A percentile compares a stretch with the other conserved stretches of the same genome.
phyloP scores from a whole-genome alignment of 2,329 filamentous ascomycete species.

The Allantophomopsis cytisporea region DNA sequence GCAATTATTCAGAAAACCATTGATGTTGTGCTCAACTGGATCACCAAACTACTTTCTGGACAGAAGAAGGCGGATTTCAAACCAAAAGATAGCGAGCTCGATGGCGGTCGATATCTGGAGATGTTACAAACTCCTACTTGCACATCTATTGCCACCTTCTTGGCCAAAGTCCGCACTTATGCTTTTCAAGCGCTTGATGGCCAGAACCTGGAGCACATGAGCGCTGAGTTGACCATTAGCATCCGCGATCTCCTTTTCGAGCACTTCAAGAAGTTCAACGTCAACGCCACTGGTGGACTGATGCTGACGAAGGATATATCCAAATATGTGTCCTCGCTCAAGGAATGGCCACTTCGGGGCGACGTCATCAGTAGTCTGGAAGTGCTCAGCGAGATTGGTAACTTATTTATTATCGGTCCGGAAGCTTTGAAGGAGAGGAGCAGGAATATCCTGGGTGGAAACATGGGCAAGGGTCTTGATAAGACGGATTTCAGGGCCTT shows the following conservation, averaged over 20 bases:
- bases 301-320: slow-evolving; percentile 96
- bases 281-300: slow-evolving; percentile 84
- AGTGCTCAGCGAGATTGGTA: slow-evolving; percentile 83
- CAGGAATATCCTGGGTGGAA: slow-evolving; percentile 35
- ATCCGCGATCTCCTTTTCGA: slow-evolving; percentile 71
- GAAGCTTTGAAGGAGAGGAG: slow-evolving; percentile 63
- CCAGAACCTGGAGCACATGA: slow-evolving; percentile 70
- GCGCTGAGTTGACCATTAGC: slow-evolving; percentile 70
- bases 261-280: slow-evolving; percentile 87
- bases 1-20: slow-evolving; percentile 55
- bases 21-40: slow-evolving; percentile 50
- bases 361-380: slow-evolving; percentile 62
- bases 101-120: slow-evolving; percentile 38
- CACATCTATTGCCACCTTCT: slow-evolving; percentile 66
- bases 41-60: slow-evolving; percentile 43
- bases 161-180: slow-evolving; percentile 50
- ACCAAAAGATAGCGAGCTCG: slow-evolving; percentile 50
- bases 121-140: slow-evolving; percentile 80
- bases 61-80: slow-evolving; percentile 62
- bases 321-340: slow-evolving; percentile 77
- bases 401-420: slow-evolving; percentile 84
- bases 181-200: slow-evolving; percentile 63
- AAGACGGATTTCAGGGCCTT: slow-evolving; percentile 71
- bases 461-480: slow-evolving; percentile 36
- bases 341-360: slow-evolving; percentile 64